These are phyloP conservation scores for Sporothrix globosa DNA, from an alignment of 2,329 filamentous ascomycete species.

Conservation along the genomic window DNA sequence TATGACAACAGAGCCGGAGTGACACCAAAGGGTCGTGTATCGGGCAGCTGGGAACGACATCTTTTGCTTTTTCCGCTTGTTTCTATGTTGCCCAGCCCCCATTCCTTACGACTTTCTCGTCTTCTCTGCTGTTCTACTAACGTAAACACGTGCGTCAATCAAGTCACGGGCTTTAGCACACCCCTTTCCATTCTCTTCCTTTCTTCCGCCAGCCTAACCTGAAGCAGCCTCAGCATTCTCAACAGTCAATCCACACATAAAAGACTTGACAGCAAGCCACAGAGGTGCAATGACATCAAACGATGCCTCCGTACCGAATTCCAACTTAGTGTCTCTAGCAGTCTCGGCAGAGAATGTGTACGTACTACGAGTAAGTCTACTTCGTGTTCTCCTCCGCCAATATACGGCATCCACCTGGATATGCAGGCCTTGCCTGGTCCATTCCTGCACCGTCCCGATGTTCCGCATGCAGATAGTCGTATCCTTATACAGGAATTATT, in stretches of 20 bases:
- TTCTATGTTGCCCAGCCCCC: background rate
- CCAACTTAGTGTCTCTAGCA: background rate
- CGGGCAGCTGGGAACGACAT: background rate
- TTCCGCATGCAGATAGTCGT: slow-evolving; percentile 16
- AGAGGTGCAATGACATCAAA: no score
- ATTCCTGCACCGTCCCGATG: background rate
- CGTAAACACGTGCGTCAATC: background rate
- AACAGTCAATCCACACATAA: background rate
- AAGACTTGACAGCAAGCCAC: no score
- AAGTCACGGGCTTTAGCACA: background rate
- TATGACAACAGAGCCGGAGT: background rate
- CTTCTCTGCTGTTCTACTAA: background rate
- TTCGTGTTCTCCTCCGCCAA: background rate
- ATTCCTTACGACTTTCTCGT: background rate
- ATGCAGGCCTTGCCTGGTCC: background rate
- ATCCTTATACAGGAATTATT: background rate
- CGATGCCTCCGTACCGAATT: background rate
- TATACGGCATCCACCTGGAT: background rate
- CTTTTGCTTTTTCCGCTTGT: background rate
- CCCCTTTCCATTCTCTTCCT: background rate
- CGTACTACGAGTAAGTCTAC: slow-evolving; percentile 6
- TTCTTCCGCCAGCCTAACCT: background rate
- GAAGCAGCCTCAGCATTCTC: background rate
- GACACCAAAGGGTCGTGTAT: background rate
- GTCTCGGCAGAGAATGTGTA: background rate